Evolutionary conservation across 257 asterid species (phyloP).

Genomic region (Avicennia marina): DNA sequence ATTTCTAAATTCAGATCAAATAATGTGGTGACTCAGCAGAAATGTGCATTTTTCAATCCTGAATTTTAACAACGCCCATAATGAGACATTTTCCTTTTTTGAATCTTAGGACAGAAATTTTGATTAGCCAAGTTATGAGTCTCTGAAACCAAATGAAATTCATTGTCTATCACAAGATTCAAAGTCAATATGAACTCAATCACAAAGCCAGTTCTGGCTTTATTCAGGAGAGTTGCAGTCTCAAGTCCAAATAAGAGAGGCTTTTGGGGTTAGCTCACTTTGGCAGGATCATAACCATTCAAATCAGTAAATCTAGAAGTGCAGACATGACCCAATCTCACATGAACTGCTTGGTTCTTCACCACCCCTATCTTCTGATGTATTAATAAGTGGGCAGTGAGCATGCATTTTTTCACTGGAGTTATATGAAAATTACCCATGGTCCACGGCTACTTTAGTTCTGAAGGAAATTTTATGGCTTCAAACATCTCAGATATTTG

Average conservation of each 20-base stretch:
- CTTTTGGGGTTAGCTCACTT: neutral
- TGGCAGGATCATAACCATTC: neutral
- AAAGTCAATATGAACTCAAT: neutral
- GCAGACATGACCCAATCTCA: neutral
- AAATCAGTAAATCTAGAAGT: neutral
- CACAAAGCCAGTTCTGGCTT: neutral
- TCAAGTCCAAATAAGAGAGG: neutral
- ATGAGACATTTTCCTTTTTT: neutral
- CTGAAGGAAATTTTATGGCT: constrained; percentile 4
- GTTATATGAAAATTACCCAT: neutral
- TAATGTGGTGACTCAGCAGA: neutral
- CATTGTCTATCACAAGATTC: neutral
- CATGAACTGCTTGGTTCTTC: neutral
- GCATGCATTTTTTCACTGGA: neutral
- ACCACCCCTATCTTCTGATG: constrained; percentile 8
- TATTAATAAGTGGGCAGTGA: neutral
- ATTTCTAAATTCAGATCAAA: neutral
- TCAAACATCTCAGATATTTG: constrained; percentile 8
- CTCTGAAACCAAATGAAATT: neutral
- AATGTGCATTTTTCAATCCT: neutral
- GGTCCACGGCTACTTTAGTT: neutral
- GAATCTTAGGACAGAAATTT: constrained; percentile 7
- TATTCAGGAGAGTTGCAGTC: neutral
- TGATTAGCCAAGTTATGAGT: neutral
- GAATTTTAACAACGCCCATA: neutral